Evolutionary conservation across 805 yeast species (phyloP).

Genomic region (Saccharomycopsis fibuligera): DNA sequence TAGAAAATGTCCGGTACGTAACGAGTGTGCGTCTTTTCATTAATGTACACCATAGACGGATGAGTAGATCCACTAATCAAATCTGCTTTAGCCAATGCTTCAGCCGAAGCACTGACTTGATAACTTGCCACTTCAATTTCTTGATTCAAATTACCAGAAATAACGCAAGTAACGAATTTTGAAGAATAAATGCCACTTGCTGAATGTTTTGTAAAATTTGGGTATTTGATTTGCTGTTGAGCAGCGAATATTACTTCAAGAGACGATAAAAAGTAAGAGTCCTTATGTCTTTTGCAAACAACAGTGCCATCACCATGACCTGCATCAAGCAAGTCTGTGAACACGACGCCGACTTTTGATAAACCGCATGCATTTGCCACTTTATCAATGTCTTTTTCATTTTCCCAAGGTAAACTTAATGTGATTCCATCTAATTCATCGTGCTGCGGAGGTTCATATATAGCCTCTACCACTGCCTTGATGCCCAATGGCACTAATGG

Average conservation of each 20-base stretch:
- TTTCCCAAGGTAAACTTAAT: slow-evolving; percentile 45
- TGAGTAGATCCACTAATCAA: slow-evolving; percentile 83
- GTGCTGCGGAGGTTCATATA: slow-evolving; percentile 86
- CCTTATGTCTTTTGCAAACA: slow-evolving; percentile 85
- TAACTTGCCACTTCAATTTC: slow-evolving; percentile 88
- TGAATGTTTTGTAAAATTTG: slow-evolving; percentile 59
- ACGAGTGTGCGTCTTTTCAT: slow-evolving; percentile 61
- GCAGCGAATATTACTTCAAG: slow-evolving; percentile 83
- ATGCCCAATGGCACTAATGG: slow-evolving; percentile 87
- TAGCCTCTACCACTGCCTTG: slow-evolving; percentile 89
- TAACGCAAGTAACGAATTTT: slow-evolving; percentile 87
- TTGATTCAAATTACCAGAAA: slow-evolving; percentile 81
- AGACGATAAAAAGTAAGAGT: slow-evolving; percentile 85
- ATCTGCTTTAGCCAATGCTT: slow-evolving; percentile 81
- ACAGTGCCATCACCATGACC: slow-evolving; percentile 87
- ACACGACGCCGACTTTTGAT: slow-evolving; percentile 71
- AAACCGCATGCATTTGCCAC: slow-evolving; percentile 58
- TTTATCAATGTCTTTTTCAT: slow-evolving; percentile 44
- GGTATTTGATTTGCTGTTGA: slow-evolving; percentile 58
- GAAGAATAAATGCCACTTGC: slow-evolving; percentile 68
- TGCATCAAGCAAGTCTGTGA: slow-evolving; percentile 84
- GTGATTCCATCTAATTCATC: slow-evolving; percentile 84
- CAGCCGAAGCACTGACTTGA: slow-evolving; percentile 84
- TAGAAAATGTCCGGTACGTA: slow-evolving; percentile 95
- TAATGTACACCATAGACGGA: slow-evolving; percentile 79